Evolutionary conservation across 768 basidiomycete genomes (phyloP).

Genomic region (Tylopilus intermedius): DNA sequence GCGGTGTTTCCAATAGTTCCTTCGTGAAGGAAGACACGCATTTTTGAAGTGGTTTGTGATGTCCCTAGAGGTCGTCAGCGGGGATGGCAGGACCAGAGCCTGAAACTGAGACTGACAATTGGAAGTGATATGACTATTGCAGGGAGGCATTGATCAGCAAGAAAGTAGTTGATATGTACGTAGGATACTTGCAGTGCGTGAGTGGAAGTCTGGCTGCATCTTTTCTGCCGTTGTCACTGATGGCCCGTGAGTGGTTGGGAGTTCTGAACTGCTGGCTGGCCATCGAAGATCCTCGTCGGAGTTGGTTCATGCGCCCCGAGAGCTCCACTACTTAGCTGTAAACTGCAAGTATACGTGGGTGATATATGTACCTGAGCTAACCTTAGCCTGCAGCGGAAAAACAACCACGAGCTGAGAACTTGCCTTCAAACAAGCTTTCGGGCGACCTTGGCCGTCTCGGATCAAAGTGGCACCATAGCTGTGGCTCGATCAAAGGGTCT

Average conservation of each 20-base stretch:
- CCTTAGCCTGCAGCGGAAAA: too few relatives aligned
- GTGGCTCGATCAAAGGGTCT: background rate
- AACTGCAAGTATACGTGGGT: too few relatives aligned
- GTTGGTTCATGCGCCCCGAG: conserved; percentile 2
- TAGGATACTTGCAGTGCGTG: conserved; percentile 25
- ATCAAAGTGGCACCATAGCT: conserved; percentile 4
- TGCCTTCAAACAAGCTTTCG: background rate
- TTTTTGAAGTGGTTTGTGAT: conserved; percentile 36
- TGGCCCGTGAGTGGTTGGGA: background rate
- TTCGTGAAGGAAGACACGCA: conserved; percentile 36
- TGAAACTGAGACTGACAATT: conserved; percentile 25
- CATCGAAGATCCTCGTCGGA: conserved; percentile 7
- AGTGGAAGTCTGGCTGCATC: conserved; percentile 9
- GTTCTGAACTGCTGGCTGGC: conserved; percentile 8
- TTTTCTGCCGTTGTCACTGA: background rate
- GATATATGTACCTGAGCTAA: too few relatives aligned
- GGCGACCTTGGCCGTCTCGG: background rate
- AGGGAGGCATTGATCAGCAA: conserved; percentile 1
- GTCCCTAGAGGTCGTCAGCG: conserved; percentile 30
- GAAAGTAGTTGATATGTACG: background rate
- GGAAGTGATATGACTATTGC: conserved; percentile 29
- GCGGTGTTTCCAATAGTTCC: conserved; percentile 16
- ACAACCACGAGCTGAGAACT: background rate
- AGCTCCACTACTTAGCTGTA: background rate
- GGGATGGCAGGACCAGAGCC: conserved; percentile 23